These are phyloP conservation scores for Amanita thiersii DNA, from an alignment of 768 basidiomycete species.

Conservation along the genomic window DNA sequence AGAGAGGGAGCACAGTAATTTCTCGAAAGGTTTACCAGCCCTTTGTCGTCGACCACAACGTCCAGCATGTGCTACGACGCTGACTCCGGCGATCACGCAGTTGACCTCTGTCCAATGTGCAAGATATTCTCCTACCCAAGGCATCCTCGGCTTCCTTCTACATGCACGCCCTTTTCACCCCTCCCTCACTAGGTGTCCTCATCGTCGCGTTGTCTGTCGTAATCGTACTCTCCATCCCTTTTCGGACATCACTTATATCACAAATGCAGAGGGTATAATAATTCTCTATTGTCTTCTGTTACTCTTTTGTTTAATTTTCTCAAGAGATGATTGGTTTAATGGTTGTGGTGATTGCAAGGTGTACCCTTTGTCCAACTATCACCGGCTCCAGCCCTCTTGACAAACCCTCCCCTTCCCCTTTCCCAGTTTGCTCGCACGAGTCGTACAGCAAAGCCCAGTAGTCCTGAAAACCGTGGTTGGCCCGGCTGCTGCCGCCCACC, in stretches of 20 bases:
- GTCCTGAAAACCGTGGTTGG: constrained; percentile 71
- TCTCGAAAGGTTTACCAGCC: too few species aligned
- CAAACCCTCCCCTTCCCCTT: constrained; percentile 12
- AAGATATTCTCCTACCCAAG: constrained; percentile 67
- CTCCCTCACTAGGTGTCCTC: constrained; percentile 58
- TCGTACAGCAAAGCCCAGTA: constrained; percentile 44
- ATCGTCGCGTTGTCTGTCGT: constrained; percentile 65
- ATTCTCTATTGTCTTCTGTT: constrained; percentile 13
- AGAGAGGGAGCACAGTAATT: constrained; percentile 13
- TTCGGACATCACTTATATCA: constrained; percentile 70
- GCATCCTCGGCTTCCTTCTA: constrained; percentile 23
- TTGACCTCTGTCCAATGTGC: constrained; percentile 75
- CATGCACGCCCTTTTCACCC: constrained; percentile 15
- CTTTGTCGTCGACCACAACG: constrained; percentile 16
- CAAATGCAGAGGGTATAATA: constrained; percentile 84
- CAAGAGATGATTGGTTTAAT: constrained; percentile 71
- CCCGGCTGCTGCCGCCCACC: constrained; percentile 88
- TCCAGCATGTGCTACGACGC: constrained; percentile 64
- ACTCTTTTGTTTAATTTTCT: constrained; percentile 13
- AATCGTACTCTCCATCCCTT: constrained; percentile 70
- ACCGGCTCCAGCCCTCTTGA: constrained; percentile 13
- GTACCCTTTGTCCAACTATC: constrained; percentile 13
- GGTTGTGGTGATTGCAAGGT: constrained; percentile 92
- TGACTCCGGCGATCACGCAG: constrained; percentile 61
- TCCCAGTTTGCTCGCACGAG: constrained; percentile 64